Base-by-base conservation (phyloP, 192 early-diverging fungal species). In the Coemansia sp. region DNA sequence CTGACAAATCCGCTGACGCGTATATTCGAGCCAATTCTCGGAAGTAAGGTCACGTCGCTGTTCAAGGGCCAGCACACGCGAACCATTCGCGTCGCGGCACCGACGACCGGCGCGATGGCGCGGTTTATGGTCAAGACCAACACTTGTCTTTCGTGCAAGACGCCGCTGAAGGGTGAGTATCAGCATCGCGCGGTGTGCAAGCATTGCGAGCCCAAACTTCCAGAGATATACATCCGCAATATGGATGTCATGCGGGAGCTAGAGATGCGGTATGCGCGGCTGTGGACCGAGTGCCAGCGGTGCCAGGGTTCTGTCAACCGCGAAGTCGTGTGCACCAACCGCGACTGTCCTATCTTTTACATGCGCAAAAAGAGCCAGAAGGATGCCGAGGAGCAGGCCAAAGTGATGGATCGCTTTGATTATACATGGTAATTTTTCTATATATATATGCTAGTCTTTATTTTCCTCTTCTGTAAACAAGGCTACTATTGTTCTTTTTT, bases 221-320 rank as follows among this genome's bases (percentile, higher is more conserved):
- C 89, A 5, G 92, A 95, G 66, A 73, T 98, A 39, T 98, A 97
- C 67, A 75, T 84, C 45, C 88, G 89, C 62, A 90, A 96, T 67
- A 72, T 91, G 51, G 84, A 85, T 28, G 74, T 83, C 5, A 87
- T 94, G 39, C 94, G 89, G 58, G 85, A 87, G 64, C 78, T 91
- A 1, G 93, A 95, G 72, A 85, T 87, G 7, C 86, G 87, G 28
- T 99, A 89, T 75, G 88, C 95, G 5, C 83, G 94, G 18, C 85
- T 98, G 35, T 99, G 97, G 97, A 98, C 97, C 22, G 95, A 98
- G 74, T 99, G 97, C 73, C 97, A 99, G 81, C 86, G 93, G 41
- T 99, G 97, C 71, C 96, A 98, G 76, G 96, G 95, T 35, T 92
- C 88, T 66, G 74, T 98, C 37, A 95, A 97, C 80, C 94, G 93